phyloP scores from a whole-genome alignment of 2,329 filamentous ascomycete species.

The Nemania abortiva region DNA sequence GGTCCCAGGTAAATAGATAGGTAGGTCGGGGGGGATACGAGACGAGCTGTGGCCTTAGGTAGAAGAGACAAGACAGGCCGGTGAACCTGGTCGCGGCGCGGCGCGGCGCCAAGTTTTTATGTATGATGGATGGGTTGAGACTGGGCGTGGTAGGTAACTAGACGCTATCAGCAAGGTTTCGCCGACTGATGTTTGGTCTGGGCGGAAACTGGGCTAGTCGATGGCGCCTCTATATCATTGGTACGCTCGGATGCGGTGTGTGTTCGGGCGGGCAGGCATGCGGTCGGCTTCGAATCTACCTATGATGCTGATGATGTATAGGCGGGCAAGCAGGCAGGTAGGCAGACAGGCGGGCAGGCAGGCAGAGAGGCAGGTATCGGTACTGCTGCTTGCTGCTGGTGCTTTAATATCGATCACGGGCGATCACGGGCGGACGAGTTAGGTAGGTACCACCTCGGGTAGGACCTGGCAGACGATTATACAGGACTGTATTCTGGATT shows the following conservation, averaged over 20 bases:
- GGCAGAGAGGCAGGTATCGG: not conserved
- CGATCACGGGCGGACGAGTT: slow-evolving; percentile 1
- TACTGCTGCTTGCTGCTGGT: not conserved
- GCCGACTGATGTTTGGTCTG: slow-evolving; percentile 29
- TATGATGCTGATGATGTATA: slow-evolving; percentile 7
- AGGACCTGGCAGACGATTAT: not conserved
- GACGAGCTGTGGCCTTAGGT: slow-evolving; percentile 19
- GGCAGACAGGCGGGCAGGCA: not conserved
- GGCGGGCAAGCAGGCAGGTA: not conserved
- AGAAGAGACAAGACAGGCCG: slow-evolving; percentile 18
- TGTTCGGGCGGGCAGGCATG: slow-evolving; percentile 18
- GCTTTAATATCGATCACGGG: not conserved
- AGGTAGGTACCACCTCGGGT: slow-evolving; percentile 6
- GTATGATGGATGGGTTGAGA: slow-evolving; percentile 33
- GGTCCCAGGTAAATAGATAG: slow-evolving; percentile 21
- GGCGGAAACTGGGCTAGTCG: slow-evolving; percentile 29
- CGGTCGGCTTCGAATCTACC: slow-evolving; percentile 26
- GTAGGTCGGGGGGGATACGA: slow-evolving; percentile 3
- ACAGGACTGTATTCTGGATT: not conserved
- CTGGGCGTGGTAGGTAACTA: slow-evolving; percentile 28
- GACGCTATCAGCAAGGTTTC: slow-evolving; percentile 35
- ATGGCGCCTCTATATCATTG: slow-evolving; percentile 37
- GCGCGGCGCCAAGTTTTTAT: slow-evolving; percentile 36
- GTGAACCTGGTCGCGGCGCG: slow-evolving; percentile 28
- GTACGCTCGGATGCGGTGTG: slow-evolving; percentile 21